phyloP scores from a whole-genome alignment of 164 flowering plant species.

The Nymphaea colorata region DNA sequence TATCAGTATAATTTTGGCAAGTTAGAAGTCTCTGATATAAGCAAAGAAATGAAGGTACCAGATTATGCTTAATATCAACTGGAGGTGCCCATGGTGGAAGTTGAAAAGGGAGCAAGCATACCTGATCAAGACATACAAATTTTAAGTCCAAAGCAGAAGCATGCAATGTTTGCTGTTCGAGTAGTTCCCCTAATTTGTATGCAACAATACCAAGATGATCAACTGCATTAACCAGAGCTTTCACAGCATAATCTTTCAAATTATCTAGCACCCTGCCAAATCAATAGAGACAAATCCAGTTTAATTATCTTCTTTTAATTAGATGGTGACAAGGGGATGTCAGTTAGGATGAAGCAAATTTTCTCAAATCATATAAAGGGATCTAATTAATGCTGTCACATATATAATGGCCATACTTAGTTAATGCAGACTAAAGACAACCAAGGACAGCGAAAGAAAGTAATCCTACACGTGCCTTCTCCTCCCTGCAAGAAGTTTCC shows the following conservation, averaged over 20 bases:
- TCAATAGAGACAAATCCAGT: background rate
- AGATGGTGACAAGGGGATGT: background rate
- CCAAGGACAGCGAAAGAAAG: background rate
- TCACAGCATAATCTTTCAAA: conserved; percentile 86
- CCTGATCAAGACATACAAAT: conserved; percentile 70
- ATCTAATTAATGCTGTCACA: background rate
- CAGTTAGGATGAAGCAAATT: background rate
- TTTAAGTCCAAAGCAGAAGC: conserved; percentile 59
- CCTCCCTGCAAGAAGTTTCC: background rate
- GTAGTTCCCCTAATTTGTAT: conserved; percentile 74
- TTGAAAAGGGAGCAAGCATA: conserved; percentile 9
- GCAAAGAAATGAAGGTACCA: conserved; percentile 9
- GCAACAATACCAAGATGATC: conserved; percentile 99
- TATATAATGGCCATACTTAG: background rate
- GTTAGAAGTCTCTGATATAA: conserved; percentile 58
- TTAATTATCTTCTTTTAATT: background rate
- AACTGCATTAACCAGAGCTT: conserved; percentile 93
- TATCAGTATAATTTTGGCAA: conserved; percentile 62
- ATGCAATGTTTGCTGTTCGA: conserved; percentile 74
- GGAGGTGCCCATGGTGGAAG: background rate
- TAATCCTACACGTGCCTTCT: background rate
- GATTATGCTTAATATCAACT: background rate
- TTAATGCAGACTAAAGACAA: background rate
- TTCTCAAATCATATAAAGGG: background rate
- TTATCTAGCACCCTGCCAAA: conserved; percentile 74